Conservation (phyloP, 306 rosid genomes). For the Trifolium subterraneum region DNA sequence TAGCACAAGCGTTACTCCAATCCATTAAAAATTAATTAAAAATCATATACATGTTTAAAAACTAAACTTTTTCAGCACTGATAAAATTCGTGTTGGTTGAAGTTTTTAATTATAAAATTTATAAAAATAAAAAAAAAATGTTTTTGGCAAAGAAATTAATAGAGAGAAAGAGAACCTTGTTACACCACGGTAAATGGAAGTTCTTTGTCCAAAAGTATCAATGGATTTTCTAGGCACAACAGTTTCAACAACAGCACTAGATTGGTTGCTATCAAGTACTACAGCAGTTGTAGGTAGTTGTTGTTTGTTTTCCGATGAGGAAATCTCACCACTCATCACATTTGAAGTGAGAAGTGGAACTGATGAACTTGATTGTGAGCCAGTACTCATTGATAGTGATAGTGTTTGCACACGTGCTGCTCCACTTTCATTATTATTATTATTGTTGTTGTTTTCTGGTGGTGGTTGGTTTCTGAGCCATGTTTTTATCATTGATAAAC, state of each 20-base stretch:
- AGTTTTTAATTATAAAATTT: neutral
- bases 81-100: too few relatives aligned
- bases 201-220: conserved; percentile 92
- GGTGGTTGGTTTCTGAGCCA: conserved; percentile 59
- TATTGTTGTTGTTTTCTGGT: conserved; percentile 29
- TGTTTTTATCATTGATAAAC: conserved; percentile 86
- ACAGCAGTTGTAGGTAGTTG: conserved; percentile 6
- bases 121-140: neutral
- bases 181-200: conserved; percentile 96
- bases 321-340: conserved; percentile 53
- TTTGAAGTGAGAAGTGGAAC: conserved; percentile 47
- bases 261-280: conserved; percentile 36
- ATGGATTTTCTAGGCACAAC: conserved; percentile 65
- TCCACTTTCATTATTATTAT: conserved; percentile 23
- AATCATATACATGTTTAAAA: neutral
- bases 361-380: conserved; percentile 58
- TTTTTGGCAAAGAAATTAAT: neutral
- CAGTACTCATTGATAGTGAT: conserved; percentile 87
- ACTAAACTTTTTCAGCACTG: neutral
- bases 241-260: conserved; percentile 46
- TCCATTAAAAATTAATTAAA: neutral
- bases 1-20: neutral
- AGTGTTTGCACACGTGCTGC: conserved; percentile 56
- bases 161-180: conserved; percentile 58
- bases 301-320: conserved; percentile 66